phyloP scores from a whole-genome alignment of 495 filamentous ascomycete species.

The Podospora bellae-mahoneyi region DNA sequence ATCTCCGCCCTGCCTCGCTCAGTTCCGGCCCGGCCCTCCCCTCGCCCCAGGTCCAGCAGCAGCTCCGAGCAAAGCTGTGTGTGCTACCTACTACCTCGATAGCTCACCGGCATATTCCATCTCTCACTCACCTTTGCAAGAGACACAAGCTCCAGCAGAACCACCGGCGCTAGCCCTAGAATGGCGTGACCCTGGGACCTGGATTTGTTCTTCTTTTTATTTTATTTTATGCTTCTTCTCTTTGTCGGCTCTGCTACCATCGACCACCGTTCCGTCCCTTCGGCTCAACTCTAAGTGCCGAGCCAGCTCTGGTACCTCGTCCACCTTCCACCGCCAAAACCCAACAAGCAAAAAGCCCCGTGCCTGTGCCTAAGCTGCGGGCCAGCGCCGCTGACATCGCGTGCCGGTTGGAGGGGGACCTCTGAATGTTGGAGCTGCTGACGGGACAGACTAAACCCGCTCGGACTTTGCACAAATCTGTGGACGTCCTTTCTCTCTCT shows the following conservation, averaged over 20 bases:
- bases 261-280: conserved; percentile 8
- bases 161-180: conserved; percentile 11
- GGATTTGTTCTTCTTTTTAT: background rate
- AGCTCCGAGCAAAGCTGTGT: background rate
- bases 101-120: background rate
- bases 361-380: background rate
- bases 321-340: conserved; percentile 3
- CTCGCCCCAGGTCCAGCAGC: background rate
- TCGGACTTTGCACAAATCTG: background rate
- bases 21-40: background rate
- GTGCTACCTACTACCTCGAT: too few relatives aligned
- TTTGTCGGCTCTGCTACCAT: background rate
- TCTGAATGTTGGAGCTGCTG: background rate
- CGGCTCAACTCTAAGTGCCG: conserved; percentile 5
- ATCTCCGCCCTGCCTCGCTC: background rate
- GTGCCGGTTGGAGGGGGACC: background rate
- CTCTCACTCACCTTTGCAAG: background rate
- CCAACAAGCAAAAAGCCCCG: background rate
- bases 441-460: background rate
- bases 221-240: background rate
- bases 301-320: background rate
- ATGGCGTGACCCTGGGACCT: conserved; percentile 12
- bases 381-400: background rate
- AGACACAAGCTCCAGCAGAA: conserved; percentile 4
- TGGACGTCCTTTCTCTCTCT: background rate